Percentiles rank a stretch among this genome's conserved stretches.
These are phyloP conservation scores for Orychophragmus violaceus DNA, from an alignment of 345 rosid species.

Conservation along the genomic window DNA sequence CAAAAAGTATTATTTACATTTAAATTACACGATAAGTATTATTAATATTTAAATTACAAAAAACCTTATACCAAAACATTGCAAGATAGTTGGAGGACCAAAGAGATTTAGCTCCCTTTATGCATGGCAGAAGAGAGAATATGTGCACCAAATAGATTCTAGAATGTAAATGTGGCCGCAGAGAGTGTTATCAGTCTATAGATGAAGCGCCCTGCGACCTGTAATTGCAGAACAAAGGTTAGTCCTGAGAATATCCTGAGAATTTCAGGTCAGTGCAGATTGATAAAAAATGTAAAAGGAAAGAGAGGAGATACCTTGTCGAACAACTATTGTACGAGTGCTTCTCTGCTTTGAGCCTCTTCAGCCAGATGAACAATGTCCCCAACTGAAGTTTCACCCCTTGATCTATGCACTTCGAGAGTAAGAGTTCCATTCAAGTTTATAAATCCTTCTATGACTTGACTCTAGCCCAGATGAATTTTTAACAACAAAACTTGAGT, in stretches of 20 bases:
- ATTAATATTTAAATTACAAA: background rate
- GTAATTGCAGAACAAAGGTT: background rate
- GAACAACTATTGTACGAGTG: slow-evolving; percentile 88
- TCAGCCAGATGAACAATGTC: slow-evolving; percentile 91
- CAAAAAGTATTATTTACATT: too few relatives aligned
- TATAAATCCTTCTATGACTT: slow-evolving; percentile 91
- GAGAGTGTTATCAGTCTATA: slow-evolving; percentile 98
- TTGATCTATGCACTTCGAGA: slow-evolving; percentile 82
- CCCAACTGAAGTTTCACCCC: slow-evolving; percentile 94
- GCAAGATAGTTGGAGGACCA: slow-evolving; percentile 93
- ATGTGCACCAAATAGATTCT: slow-evolving; percentile 72
- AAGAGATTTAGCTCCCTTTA: slow-evolving; percentile 70
- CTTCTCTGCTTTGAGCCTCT: slow-evolving; percentile 95
- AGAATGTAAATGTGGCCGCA: slow-evolving; percentile 84
- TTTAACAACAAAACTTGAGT: slow-evolving; percentile 8
- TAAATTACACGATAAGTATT: too few relatives aligned
- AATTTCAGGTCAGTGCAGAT: background rate
- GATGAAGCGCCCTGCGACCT: slow-evolving; percentile 94
- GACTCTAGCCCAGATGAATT: slow-evolving; percentile 52
- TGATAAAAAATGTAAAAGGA: background rate
- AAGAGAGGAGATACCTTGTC: slow-evolving; percentile 69
- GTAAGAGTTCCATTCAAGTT: slow-evolving; percentile 94
- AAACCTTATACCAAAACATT: slow-evolving; percentile 71
- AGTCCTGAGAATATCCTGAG: background rate
- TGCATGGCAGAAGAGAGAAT: slow-evolving; percentile 52